Conservation (phyloP, 2,329 filamentous ascomycete genomes). For the Trichophyton benhamiae region DNA sequence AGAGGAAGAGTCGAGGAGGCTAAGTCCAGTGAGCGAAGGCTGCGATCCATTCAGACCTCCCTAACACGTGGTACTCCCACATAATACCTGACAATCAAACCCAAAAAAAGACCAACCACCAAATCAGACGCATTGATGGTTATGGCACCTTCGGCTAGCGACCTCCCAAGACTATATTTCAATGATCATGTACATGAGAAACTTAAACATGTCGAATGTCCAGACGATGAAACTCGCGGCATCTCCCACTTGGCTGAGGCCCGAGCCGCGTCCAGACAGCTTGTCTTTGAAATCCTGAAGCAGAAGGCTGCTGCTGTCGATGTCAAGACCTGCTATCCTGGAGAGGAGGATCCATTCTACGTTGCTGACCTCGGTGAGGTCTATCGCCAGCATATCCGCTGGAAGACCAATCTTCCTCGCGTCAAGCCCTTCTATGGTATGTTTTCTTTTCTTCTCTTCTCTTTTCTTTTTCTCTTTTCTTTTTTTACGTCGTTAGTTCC, state of each 20-base stretch:
- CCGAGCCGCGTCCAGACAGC: conserved; percentile 51
- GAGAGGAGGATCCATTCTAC: conserved; percentile 96
- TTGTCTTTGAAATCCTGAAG: conserved; percentile 80
- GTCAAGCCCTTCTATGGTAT: conserved; percentile 93
- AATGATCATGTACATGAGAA: conserved; percentile 20
- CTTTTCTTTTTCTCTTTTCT: conserved; percentile 11
- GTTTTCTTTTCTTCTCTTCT: conserved; percentile 21
- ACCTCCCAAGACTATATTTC: conserved; percentile 37
- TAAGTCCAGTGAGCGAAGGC: conserved; percentile 83
- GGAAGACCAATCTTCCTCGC: conserved; percentile 86
- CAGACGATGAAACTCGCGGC: conserved; percentile 37
- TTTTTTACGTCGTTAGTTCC: not conserved
- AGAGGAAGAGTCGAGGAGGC: conserved; percentile 99
- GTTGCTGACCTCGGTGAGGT: conserved; percentile 96
- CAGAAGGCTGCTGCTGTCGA: conserved; percentile 73
- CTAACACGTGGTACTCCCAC: conserved; percentile 46
- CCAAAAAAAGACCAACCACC: not conserved
- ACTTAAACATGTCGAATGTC: conserved; percentile 24
- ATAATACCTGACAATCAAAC: not conserved
- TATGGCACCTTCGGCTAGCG: conserved; percentile 60
- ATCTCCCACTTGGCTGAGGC: conserved; percentile 32
- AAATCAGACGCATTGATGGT: conserved; percentile 34
- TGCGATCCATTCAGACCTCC: conserved; percentile 91
- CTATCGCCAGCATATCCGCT: conserved; percentile 95
- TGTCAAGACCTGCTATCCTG: conserved; percentile 74